phyloP scores from a whole-genome alignment of 257 asterid species.

The Solanum bulbocastanum region DNA sequence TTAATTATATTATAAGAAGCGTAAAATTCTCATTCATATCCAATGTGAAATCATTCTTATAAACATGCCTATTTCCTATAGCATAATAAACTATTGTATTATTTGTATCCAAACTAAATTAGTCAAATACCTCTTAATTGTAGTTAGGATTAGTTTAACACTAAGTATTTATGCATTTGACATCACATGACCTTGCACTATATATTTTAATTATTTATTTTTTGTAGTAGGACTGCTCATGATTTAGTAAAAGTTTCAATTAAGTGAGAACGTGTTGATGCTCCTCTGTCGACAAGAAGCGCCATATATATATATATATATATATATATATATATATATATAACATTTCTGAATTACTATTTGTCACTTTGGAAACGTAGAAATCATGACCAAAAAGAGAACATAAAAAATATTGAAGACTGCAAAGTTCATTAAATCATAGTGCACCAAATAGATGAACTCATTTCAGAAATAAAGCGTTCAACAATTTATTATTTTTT shows the following conservation, averaged over 20 bases:
- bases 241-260: background rate
- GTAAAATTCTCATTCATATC: too few relatives aligned
- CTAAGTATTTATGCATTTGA: background rate
- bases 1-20: background rate
- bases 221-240: background rate
- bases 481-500: background rate
- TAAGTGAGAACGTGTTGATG: background rate
- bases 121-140: background rate
- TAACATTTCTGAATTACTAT: background rate
- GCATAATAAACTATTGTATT: background rate
- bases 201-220: background rate
- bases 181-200: background rate
- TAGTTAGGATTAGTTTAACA: background rate
- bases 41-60: background rate
- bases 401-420: background rate
- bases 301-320: background rate
- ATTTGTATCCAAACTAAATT: background rate
- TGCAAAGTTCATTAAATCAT: background rate
- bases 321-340: background rate
- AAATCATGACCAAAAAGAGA: background rate
- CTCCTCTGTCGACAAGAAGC: background rate
- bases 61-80: background rate
- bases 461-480: background rate
- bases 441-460: background rate
- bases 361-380: background rate